Base-by-base conservation (phyloP, 164 flowering plant genomes). In the Berberis thunbergii region DNA sequence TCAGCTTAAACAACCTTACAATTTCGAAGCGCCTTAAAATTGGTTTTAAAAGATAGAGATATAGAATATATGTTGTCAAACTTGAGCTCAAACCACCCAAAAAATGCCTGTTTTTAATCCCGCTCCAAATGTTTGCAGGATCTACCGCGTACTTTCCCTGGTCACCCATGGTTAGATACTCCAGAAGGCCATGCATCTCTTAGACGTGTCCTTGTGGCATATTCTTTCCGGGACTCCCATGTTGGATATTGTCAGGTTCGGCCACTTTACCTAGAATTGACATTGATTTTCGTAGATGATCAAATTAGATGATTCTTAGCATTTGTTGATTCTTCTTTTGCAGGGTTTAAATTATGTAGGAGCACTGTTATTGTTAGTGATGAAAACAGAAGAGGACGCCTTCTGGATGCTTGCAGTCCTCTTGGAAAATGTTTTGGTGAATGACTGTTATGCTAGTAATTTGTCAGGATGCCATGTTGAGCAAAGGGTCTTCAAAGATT, bases 401-500 rank as follows among this genome's bases (percentile, higher is more conserved):
- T 93, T 89, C 63, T 93, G 98, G 97, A 93, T 89, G 96, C 96
- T 93, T 12, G 87, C 96, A 9, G 93, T 87, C 58, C 90, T 94
- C 26, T 69, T 94, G 63, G 97, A 91, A 75, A 80, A 91, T 73
- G 96, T 94, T 4, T 67, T 94, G 70, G 95, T 91, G 40, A 88
- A 78, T 71, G 96, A 91, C 71, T 94, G 97, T 73, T 94, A 91
- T 67, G 83, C 98, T 38, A 81, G 64, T 71, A 91, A 94, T 71
- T 78, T 94, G 67, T 94, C 96, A 2, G 96, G 93, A 62, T 94
- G 97, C 74, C 95, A 94, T 76, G 93, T 88, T 59, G 97, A 88
- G 61, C 95, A 88, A 69, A 81, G 96, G 61, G 99, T 91, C 49
- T 94, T 91, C 74, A 82, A 79, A 70, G 99, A 94, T 76, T 72